These are phyloP conservation scores for Epichloe elymi DNA, from an alignment of 2,329 filamentous ascomycete species.

Conservation along the genomic window DNA sequence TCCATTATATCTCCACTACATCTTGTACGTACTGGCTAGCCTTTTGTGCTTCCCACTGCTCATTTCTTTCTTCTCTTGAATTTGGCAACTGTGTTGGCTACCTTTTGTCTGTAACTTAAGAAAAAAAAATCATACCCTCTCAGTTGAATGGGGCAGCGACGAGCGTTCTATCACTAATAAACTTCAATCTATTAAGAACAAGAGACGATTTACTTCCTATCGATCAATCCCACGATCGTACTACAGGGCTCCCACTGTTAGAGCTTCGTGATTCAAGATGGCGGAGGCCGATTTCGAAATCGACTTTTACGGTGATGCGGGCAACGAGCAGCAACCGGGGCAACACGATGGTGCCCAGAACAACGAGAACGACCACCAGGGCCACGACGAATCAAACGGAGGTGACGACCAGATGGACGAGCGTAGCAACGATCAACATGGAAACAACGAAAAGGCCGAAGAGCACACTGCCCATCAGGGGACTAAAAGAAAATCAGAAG, in stretches of 20 bases:
- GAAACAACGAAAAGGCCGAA: conserved; percentile 13
- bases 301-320: conserved; percentile 55
- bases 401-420: conserved; percentile 22
- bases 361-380: conserved; percentile 12
- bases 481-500: conserved; percentile 46
- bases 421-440: conserved; percentile 12
- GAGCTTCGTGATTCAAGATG: conserved; percentile 30
- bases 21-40: conserved; percentile 42
- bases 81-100: conserved; percentile 2
- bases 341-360: conserved; percentile 23
- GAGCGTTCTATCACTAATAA: conserved; percentile 3
- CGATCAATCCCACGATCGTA: not conserved
- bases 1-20: conserved; percentile 1
- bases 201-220: not conserved
- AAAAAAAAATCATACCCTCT: not conserved
- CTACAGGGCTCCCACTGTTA: not conserved
- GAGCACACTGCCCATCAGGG: conserved; percentile 27
- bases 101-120: conserved; percentile 3
- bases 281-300: conserved; percentile 61
- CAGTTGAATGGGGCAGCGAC: not conserved
- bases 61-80: conserved; percentile 16
- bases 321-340: conserved; percentile 27
- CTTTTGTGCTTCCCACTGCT: conserved; percentile 24
- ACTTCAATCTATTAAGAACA: not conserved
- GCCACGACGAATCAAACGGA: conserved; percentile 23